These are phyloP conservation scores for Sungouiozyma intestinalis DNA, from an alignment of 805 yeast species.

Conservation along the genomic window DNA sequence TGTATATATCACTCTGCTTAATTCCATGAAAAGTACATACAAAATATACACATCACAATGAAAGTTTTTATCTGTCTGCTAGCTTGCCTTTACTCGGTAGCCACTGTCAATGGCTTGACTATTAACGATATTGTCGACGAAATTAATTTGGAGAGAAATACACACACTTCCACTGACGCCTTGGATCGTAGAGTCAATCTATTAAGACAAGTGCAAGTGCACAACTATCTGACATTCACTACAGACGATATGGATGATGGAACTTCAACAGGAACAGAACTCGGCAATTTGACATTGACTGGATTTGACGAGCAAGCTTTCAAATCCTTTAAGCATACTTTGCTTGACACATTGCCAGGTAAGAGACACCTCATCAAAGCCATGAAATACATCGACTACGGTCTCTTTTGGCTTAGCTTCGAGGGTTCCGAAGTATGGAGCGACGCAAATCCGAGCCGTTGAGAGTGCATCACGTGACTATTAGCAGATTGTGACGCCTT, in stretches of 20 bases:
- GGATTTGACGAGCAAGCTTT: not conserved
- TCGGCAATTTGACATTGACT: not conserved
- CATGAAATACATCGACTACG: not conserved
- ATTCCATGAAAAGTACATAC: no score
- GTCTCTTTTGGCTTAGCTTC: not conserved
- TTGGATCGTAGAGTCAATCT: not conserved
- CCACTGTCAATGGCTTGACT: not conserved
- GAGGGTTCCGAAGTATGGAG: not conserved
- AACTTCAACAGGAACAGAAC: not conserved
- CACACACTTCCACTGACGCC: not conserved
- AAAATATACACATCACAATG: not conserved
- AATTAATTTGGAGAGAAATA: not conserved
- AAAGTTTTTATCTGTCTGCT: not conserved
- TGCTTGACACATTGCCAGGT: not conserved
- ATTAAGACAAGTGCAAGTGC: not conserved
- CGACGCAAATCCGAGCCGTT: not conserved
- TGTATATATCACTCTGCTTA: no score
- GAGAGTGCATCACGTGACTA: not conserved
- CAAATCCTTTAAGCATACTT: not conserved
- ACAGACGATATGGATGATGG: not conserved
- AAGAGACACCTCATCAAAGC: not conserved
- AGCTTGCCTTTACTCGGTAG: not conserved
- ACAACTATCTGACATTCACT: not conserved
- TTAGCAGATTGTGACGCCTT: no score
- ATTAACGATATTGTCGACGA: not conserved